These are phyloP conservation scores for Candida krabiensis DNA, from an alignment of 805 yeast species.

Conservation along the genomic window DNA sequence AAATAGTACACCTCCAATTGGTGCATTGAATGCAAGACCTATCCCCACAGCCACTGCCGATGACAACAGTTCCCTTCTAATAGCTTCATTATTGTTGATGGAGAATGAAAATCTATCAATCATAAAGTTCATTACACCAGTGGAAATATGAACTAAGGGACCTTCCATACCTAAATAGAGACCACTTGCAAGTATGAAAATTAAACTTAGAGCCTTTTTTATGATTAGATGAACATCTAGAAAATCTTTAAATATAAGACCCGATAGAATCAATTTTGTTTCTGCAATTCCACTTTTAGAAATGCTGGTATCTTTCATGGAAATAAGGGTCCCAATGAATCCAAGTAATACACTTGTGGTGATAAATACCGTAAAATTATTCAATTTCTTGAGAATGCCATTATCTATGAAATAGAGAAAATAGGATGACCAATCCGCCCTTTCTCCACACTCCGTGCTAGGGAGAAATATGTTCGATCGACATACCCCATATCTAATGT, in stretches of 20 bases:
- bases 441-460: slow-evolving; percentile 33
- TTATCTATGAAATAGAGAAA: slow-evolving; percentile 29
- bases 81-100: slow-evolving; percentile 50
- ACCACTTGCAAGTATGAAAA: slow-evolving; percentile 71
- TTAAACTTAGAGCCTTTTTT: slow-evolving; percentile 56
- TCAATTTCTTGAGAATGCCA: slow-evolving; percentile 17
- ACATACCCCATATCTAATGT: slow-evolving; percentile 55
- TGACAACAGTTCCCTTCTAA: slow-evolving; percentile 61
- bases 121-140: slow-evolving; percentile 50
- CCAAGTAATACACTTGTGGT: slow-evolving; percentile 41
- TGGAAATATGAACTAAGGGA: slow-evolving; percentile 78
- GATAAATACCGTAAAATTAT: slow-evolving; percentile 38
- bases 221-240: slow-evolving; percentile 52
- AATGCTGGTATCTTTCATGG: slow-evolving; percentile 37
- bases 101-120: slow-evolving; percentile 31
- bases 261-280: slow-evolving; percentile 65
- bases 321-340: slow-evolving; percentile 34
- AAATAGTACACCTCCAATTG: slow-evolving; percentile 85
- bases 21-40: slow-evolving; percentile 82
- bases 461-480: slow-evolving; percentile 28
- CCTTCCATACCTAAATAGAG: slow-evolving; percentile 87
- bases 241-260: slow-evolving; percentile 55
- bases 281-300: slow-evolving; percentile 72
- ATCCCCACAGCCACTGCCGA: slow-evolving; percentile 86
- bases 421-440: slow-evolving; percentile 36